Percentiles rank a stretch among this genome's conserved stretches.
Conservation (phyloP, 352 stramenopile genomes). For the Sclerospora graminicola region DNA sequence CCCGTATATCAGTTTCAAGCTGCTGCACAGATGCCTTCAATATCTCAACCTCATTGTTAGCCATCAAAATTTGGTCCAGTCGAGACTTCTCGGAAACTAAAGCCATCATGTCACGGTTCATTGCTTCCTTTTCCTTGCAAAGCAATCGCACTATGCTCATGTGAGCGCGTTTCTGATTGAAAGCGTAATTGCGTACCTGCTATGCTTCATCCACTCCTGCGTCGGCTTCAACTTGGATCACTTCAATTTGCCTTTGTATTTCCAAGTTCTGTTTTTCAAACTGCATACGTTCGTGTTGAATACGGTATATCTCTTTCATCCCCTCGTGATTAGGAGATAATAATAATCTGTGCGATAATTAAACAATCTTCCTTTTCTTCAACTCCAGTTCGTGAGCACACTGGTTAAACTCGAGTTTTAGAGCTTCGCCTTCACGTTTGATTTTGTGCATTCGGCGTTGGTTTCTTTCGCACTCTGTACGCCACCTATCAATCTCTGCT, state of each 20-base stretch:
- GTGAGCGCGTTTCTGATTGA: constrained; percentile 41
- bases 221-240: constrained; percentile 28
- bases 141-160: constrained; percentile 37
- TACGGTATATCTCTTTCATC: constrained; percentile 40
- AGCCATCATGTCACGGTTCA: constrained; percentile 33
- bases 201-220: constrained; percentile 37
- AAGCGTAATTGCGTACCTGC: constrained; percentile 23
- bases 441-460: constrained; percentile 25
- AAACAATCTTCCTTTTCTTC: constrained; percentile 34
- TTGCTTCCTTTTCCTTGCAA: constrained; percentile 51
- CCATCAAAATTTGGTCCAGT: constrained; percentile 39
- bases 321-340: constrained; percentile 41
- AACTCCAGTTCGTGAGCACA: constrained; percentile 38
- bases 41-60: constrained; percentile 27
- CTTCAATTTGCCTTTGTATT: constrained; percentile 33
- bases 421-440: constrained; percentile 26
- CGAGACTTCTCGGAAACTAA: constrained; percentile 39
- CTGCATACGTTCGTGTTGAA: constrained; percentile 37
- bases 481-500: constrained; percentile 39
- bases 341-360: constrained; percentile 45
- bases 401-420: constrained; percentile 47
- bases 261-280: constrained; percentile 56
- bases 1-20: constrained; percentile 42
- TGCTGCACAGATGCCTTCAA: constrained; percentile 25
- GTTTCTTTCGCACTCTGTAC: constrained; percentile 36